phyloP scores from a whole-genome alignment of 148 eudicot species.

The Vaccinium vitisidaea region DNA sequence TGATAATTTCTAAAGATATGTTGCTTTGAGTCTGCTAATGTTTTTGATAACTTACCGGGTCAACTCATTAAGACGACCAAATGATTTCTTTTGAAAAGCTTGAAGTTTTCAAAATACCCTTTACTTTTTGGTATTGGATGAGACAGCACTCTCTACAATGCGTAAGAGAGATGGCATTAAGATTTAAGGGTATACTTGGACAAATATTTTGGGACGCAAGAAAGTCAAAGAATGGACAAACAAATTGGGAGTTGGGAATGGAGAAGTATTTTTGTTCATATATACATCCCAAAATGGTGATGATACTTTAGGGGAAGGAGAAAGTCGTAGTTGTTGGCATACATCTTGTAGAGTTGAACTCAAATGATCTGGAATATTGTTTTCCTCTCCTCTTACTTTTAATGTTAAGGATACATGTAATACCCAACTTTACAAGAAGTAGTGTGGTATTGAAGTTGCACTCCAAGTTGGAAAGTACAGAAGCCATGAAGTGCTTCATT shows the following conservation, averaged over 20 bases:
- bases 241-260: too few relatives aligned
- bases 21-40: background rate
- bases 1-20: background rate
- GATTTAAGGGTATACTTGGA: too few relatives aligned
- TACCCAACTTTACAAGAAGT: background rate
- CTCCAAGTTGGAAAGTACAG: background rate
- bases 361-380: background rate
- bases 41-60: too few relatives aligned
- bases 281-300: background rate
- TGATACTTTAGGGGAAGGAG: background rate
- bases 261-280: background rate
- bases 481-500: background rate
- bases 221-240: too few relatives aligned
- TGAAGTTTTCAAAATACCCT: too few relatives aligned
- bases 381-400: background rate
- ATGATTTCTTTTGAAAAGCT: too few relatives aligned
- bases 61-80: too few relatives aligned
- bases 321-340: background rate
- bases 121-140: too few relatives aligned
- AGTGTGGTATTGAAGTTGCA: background rate
- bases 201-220: too few relatives aligned
- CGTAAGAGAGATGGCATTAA: too few relatives aligned
- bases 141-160: too few relatives aligned
- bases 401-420: background rate
- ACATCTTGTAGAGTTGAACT: background rate